Evolutionary conservation across 176 grass and related monocot species (phyloP).

Genomic region (Pharus latifolius): DNA sequence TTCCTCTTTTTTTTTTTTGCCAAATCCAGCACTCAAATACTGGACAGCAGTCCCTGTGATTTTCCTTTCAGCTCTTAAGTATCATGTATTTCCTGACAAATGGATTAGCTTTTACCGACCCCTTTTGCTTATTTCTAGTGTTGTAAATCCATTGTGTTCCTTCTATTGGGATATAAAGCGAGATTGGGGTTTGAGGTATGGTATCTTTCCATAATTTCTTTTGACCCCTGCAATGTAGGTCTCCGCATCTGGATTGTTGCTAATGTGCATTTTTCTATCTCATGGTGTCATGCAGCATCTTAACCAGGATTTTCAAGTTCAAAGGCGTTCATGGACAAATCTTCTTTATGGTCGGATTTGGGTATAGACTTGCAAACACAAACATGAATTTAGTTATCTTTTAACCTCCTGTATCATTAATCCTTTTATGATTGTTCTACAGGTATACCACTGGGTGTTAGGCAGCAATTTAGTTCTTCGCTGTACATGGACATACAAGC

Average conservation of each 20-base stretch:
- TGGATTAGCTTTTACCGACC: slow-evolving; percentile 83
- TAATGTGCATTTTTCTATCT: slow-evolving; percentile 11
- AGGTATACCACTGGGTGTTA: slow-evolving; percentile 88
- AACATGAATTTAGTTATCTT: not conserved
- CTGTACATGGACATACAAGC: slow-evolving; percentile 98
- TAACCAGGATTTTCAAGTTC: slow-evolving; percentile 88
- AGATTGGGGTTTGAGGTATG: slow-evolving; percentile 94
- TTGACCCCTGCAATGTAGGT: not conserved
- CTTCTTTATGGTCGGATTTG: slow-evolving; percentile 61
- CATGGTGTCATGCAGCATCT: slow-evolving; percentile 77
- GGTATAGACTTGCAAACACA: slow-evolving; percentile 34
- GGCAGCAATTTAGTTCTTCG: slow-evolving; percentile 86
- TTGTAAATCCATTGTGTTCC: slow-evolving; percentile 84
- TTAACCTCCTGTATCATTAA: not conserved
- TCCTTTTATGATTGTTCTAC: not conserved
- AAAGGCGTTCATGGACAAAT: slow-evolving; percentile 54
- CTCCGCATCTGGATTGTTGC: not conserved
- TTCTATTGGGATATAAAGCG: slow-evolving; percentile 97
- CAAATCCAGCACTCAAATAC: slow-evolving; percentile 86
- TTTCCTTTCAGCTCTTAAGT: slow-evolving; percentile 93
- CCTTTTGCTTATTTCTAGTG: slow-evolving; percentile 81
- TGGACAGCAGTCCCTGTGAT: slow-evolving; percentile 84
- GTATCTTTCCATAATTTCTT: not conserved
- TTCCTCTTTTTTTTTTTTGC: no score
- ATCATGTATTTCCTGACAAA: slow-evolving; percentile 66